Conservation (phyloP, 2,329 filamentous ascomycete species). For the Colletotrichum lentis region DNA sequence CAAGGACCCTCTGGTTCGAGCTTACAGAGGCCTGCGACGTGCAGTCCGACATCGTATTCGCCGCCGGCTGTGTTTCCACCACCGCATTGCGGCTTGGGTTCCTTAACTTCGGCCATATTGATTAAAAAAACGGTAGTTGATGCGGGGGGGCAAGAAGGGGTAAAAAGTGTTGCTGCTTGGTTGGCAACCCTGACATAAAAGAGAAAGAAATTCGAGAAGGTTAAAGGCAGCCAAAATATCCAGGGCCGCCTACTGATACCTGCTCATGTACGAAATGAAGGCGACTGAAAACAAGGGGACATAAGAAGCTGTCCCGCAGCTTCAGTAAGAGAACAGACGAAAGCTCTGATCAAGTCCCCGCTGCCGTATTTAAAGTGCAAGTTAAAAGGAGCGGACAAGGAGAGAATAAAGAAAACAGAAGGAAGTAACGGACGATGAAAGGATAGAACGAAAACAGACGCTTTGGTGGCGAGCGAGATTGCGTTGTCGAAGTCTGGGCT, state of each 20-base stretch:
- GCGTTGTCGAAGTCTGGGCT: constrained; percentile 39
- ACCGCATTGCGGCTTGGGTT: constrained; percentile 52
- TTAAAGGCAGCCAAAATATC: constrained; percentile 35
- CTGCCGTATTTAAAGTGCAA: constrained; percentile 37
- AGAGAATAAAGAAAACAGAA: constrained; percentile 40
- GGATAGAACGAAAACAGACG: constrained; percentile 34
- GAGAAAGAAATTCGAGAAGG: constrained; percentile 39
- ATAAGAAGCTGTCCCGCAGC: constrained; percentile 51
- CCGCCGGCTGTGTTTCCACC: constrained; percentile 46
- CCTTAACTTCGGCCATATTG: constrained; percentile 44
- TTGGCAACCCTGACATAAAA: constrained; percentile 27
- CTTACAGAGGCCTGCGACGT: constrained; percentile 55
- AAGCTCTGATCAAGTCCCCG: constrained; percentile 30
- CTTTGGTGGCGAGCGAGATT: constrained; percentile 27
- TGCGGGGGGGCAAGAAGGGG: neutral
- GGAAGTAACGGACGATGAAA: constrained; percentile 40
- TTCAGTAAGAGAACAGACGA: constrained; percentile 41
- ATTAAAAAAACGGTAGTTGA: constrained; percentile 27
- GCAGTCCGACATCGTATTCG: constrained; percentile 54
- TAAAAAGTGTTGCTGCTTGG: constrained; percentile 32
- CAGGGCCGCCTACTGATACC: constrained; percentile 41
- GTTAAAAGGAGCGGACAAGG: constrained; percentile 39
- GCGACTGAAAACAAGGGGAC: constrained; percentile 41
- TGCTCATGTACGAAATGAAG: constrained; percentile 37
- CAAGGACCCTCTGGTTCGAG: constrained; percentile 18